Conservation (phyloP, 176 grass and related monocot genomes). For the Elymus sibiricus region DNA sequence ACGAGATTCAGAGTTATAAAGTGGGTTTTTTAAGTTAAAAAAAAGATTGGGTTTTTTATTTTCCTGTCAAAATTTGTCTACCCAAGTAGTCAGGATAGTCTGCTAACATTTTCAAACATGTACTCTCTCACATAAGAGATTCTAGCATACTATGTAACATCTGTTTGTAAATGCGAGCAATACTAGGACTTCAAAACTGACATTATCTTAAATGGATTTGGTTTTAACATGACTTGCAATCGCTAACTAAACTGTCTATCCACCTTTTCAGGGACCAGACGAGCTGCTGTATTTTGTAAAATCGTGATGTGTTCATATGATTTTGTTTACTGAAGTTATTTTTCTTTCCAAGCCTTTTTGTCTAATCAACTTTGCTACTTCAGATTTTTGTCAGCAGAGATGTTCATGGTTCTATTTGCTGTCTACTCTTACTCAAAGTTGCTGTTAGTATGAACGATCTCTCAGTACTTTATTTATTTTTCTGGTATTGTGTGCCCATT, state of each 20-base stretch:
- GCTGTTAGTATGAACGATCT: background rate
- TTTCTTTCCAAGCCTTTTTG: background rate
- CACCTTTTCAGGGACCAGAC: constrained; percentile 50
- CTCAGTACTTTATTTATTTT: background rate
- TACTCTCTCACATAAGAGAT: background rate
- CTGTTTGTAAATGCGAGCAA: background rate
- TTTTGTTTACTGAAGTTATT: constrained; percentile 38
- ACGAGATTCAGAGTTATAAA: background rate
- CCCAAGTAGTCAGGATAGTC: background rate
- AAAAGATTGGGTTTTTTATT: background rate
- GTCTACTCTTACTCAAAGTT: background rate
- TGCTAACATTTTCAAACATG: constrained; percentile 14
- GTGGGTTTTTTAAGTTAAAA: background rate
- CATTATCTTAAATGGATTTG: constrained; percentile 6
- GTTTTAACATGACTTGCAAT: constrained; percentile 1
- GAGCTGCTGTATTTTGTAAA: constrained; percentile 71
- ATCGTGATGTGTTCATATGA: background rate
- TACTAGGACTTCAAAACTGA: background rate
- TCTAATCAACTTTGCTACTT: background rate
- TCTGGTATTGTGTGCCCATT: background rate
- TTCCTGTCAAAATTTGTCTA: background rate
- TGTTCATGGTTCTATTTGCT: background rate
- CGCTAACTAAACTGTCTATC: constrained; percentile 12
- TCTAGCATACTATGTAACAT: background rate
- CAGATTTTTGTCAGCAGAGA: background rate